A percentile compares a stretch with the other conserved stretches of the same genome.
phyloP scores from a whole-genome alignment of 2,329 filamentous ascomycete genomes.

The Diaporthe sp. region DNA sequence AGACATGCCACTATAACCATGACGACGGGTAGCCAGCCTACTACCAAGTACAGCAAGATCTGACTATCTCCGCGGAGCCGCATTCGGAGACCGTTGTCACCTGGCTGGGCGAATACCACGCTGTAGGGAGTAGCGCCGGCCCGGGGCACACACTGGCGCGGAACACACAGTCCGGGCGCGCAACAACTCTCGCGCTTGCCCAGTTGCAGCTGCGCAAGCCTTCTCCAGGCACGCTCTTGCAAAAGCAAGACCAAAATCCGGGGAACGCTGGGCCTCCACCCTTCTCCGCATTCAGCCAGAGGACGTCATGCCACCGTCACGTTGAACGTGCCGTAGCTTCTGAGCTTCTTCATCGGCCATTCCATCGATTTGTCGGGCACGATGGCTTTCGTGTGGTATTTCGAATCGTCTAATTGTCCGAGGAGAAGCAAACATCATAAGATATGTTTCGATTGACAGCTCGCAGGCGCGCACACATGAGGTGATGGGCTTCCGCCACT shows the following conservation, averaged over 20 bases:
- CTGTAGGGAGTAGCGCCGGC: neutral
- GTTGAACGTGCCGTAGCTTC: neutral
- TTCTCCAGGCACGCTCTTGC: conserved; percentile 1
- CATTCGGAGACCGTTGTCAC: conserved; percentile 25
- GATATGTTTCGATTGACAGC: conserved; percentile 6
- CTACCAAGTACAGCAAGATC: neutral
- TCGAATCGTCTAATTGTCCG: neutral
- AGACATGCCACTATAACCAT: neutral
- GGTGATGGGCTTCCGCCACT: conserved; percentile 26
- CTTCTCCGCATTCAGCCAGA: conserved; percentile 1
- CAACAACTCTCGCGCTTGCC: conserved; percentile 2
- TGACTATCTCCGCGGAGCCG: conserved; percentile 24
- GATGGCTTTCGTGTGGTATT: neutral
- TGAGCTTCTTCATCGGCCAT: neutral
- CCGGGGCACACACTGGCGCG: neutral
- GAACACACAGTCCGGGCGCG: conserved; percentile 1
- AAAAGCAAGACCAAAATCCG: conserved; percentile 27
- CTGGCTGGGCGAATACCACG: conserved; percentile 1
- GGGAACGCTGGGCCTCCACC: conserved; percentile 7
- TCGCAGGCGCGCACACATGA: conserved; percentile 16
- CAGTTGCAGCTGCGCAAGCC: conserved; percentile 10
- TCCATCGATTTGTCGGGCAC: neutral
- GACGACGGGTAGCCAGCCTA: neutral
- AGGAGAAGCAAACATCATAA: conserved; percentile 28
- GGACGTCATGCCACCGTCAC: conserved; percentile 28